Base-by-base conservation (phyloP, 192 early-diverging fungal species). In the Diversispora epigaea region DNA sequence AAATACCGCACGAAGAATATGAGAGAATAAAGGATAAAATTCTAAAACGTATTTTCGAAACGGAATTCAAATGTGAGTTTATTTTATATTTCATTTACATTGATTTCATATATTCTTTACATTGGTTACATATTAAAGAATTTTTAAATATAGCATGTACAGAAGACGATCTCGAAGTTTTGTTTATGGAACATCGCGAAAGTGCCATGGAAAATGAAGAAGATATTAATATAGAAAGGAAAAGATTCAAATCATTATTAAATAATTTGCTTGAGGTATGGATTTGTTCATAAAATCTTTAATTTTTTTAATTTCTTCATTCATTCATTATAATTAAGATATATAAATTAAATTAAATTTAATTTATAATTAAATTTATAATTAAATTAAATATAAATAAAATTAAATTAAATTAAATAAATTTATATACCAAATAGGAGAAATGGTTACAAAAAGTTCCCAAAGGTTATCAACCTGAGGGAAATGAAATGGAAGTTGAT, bases 181-280 rank as follows among this genome's bases (percentile, higher is more conserved):
- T 54, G 70, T 72, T 44, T 11, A n/a, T 57, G 11, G 70, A 72
- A 56, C 25, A 55, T 17, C 32, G 17, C 6, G 54, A 57, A 72
- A 21, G 43, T 14, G 39, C 19, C 9, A 39, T 72, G 19, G 15
- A 6, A 44, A 72, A 5, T 15, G 32, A 58, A 58, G 55, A 41
- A 22, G 54, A 56, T 21, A 19, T 58, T 8, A 17, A 58, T 7
- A 22, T 17, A 3, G 43, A 44, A 55, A 11, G 45, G 12, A 58
- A 11, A 25, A 55, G 44, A 44, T 72, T 72, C 22, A 72, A 72
- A 44, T 17, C n/a, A 58, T 54, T 72, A n/a, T n/a, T 72, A 39
- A 72, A 58, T 45, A n/a, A 72, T 39, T 60, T 72, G 32, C 19
- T 72, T 10, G 40, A 58, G 56, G 70, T 72, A 43, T 40, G 9